Percentiles rank a stretch among this genome's conserved stretches.
Conservation (phyloP, 352 stramenopile genomes). For the Phytophthora colocasiae region DNA sequence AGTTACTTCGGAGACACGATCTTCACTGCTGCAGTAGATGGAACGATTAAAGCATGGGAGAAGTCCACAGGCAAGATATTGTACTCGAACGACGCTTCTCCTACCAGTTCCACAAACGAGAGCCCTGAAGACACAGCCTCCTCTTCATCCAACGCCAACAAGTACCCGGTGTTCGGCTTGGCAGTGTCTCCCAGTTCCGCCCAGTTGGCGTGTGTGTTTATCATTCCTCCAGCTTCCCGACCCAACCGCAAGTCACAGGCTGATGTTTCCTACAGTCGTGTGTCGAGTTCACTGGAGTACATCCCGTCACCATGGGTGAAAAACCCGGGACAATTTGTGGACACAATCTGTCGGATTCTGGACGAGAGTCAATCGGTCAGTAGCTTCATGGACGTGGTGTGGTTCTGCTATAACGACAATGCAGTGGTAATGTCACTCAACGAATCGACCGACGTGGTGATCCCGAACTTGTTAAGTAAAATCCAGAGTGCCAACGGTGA, state of each 20-base stretch:
- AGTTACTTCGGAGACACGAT: conserved; percentile 75
- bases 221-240: conserved; percentile 79
- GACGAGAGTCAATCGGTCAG: conserved; percentile 62
- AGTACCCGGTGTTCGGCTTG: conserved; percentile 79
- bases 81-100: conserved; percentile 27
- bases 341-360: conserved; percentile 60
- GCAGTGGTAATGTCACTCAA: conserved; percentile 59
- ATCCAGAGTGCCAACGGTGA: conserved; percentile 44
- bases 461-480: conserved; percentile 68
- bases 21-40: conserved; percentile 69
- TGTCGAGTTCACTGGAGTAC: conserved; percentile 78
- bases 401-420: conserved; percentile 84
- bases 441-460: conserved; percentile 51
- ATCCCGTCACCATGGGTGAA: conserved; percentile 66
- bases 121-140: conserved; percentile 8
- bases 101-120: conserved; percentile 3
- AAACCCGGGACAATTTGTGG: conserved; percentile 47
- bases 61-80: conserved; percentile 43
- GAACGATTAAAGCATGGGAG: conserved; percentile 70
- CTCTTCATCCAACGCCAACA: conserved; percentile 25
- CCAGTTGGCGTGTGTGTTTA: conserved; percentile 69
- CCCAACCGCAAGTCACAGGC: conserved; percentile 85
- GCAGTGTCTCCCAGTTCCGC: conserved; percentile 75
- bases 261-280: conserved; percentile 85
- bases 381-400: conserved; percentile 77